Evolutionary conservation across 257 asterid genomes (phyloP).

Genomic region (Solanum peruvianum): DNA sequence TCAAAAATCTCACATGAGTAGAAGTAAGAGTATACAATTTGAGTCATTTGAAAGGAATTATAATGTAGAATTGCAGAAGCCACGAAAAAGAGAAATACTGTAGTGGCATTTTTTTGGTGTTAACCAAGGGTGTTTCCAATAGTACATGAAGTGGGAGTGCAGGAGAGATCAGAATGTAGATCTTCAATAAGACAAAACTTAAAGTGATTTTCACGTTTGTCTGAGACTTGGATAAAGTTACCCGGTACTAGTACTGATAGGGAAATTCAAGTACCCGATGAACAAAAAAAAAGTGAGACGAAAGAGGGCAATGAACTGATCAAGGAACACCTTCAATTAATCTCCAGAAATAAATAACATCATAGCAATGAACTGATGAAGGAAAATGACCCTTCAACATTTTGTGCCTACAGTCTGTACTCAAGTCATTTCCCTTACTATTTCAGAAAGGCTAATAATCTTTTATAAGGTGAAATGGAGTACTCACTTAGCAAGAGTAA

Average conservation of each 20-base stretch:
- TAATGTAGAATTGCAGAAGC: background rate
- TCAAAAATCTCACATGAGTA: background rate
- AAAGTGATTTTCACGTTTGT: background rate
- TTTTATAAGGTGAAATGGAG: background rate
- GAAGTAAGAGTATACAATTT: background rate
- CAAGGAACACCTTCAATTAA: background rate
- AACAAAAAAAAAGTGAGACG: background rate
- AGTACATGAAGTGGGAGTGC: background rate
- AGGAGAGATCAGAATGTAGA: background rate
- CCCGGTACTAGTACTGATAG: background rate
- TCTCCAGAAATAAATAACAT: background rate
- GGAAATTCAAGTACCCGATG: background rate
- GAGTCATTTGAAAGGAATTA: background rate
- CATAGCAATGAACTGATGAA: background rate
- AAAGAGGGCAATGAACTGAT: background rate
- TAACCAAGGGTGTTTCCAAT: background rate
- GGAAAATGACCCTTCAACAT: background rate
- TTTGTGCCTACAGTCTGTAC: background rate
- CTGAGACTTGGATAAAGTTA: background rate
- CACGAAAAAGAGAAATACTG: background rate
- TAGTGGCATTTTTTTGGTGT: background rate
- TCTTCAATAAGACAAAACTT: background rate
- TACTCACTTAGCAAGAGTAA: background rate
- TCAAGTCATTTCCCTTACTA: background rate
- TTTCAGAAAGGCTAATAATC: background rate